phyloP scores from a whole-genome alignment of 768 basidiomycete species.

The Boletus sensibilis region DNA sequence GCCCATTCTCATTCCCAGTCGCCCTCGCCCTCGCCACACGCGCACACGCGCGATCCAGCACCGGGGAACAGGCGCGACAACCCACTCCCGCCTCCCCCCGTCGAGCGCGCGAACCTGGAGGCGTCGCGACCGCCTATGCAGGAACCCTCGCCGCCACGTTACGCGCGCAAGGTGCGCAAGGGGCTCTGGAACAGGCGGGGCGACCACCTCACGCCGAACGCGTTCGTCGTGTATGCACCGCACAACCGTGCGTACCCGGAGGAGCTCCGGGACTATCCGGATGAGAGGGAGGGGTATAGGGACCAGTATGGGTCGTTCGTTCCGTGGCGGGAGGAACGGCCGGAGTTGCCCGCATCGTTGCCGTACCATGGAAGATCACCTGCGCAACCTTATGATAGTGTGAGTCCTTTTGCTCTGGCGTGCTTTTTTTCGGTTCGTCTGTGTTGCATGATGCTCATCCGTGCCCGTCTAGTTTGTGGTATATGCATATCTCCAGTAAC shows the following conservation, averaged over 20 bases:
- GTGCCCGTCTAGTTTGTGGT: slow-evolving; percentile 37
- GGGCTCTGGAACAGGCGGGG: slow-evolving; percentile 79
- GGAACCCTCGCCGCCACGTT: slow-evolving; percentile 30
- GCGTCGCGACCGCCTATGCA: slow-evolving; percentile 28
- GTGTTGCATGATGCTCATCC: background rate
- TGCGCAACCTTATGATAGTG: slow-evolving; percentile 53
- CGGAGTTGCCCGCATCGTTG: slow-evolving; percentile 61
- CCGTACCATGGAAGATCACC: slow-evolving; percentile 57
- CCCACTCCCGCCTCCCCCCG: slow-evolving; percentile 31
- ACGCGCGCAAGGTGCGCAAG: slow-evolving; percentile 40
- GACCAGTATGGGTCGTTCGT: slow-evolving; percentile 50
- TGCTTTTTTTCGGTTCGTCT: background rate
- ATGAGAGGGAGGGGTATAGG: slow-evolving; percentile 51
- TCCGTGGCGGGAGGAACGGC: slow-evolving; percentile 42
- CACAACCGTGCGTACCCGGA: slow-evolving; percentile 50
- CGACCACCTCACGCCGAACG: slow-evolving; percentile 58
- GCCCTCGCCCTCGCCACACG: slow-evolving; percentile 17
- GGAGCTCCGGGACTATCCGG: slow-evolving; percentile 62
- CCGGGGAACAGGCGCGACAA: slow-evolving; percentile 21
- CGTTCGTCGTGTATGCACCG: slow-evolving; percentile 69
- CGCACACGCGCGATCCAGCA: slow-evolving; percentile 9
- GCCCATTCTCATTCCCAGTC: slow-evolving; percentile 5
- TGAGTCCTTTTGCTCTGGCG: slow-evolving; percentile 27
- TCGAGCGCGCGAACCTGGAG: slow-evolving; percentile 25
- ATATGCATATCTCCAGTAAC: slow-evolving; percentile 35